These are phyloP conservation scores for Suillus fuscotomentosus DNA, from an alignment of 768 basidiomycete species.

Conservation along the genomic window DNA sequence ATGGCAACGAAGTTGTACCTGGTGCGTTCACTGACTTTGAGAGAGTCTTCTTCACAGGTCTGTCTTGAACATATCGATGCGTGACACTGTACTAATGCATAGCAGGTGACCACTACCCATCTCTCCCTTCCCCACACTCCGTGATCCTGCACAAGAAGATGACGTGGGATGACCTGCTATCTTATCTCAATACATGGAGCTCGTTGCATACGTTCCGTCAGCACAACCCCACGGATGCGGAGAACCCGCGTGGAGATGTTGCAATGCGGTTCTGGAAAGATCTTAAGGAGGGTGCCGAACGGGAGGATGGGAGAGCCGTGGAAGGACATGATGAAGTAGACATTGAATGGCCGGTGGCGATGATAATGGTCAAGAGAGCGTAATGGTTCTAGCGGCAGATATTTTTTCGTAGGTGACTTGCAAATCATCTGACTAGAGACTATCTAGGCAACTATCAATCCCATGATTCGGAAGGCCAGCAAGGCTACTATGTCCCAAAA, in stretches of 20 bases:
- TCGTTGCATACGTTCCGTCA: slow-evolving; percentile 68
- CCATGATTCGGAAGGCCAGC: too few species aligned
- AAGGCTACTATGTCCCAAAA: too few species aligned
- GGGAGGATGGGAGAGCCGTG: slow-evolving; percentile 20
- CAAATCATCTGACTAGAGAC: background rate
- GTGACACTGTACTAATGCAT: background rate
- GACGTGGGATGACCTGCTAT: slow-evolving; percentile 65
- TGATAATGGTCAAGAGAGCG: slow-evolving; percentile 18
- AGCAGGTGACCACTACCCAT: slow-evolving; percentile 41
- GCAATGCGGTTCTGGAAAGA: slow-evolving; percentile 61
- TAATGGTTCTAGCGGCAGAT: background rate
- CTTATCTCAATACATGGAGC: slow-evolving; percentile 72
- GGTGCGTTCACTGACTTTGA: slow-evolving; percentile 41
- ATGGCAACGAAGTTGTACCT: slow-evolving; percentile 39
- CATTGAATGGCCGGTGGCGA: slow-evolving; percentile 40
- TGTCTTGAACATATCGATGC: slow-evolving; percentile 6
- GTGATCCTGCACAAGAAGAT: slow-evolving; percentile 58
- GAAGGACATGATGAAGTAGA: slow-evolving; percentile 28
- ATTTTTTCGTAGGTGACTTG: background rate
- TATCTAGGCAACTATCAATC: background rate
- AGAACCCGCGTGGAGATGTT: slow-evolving; percentile 55
- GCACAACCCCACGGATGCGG: slow-evolving; percentile 52
- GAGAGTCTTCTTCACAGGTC: slow-evolving; percentile 61
- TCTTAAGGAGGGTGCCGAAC: slow-evolving; percentile 40
- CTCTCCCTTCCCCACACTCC: slow-evolving; percentile 30